A percentile compares a stretch with the other conserved stretches of the same genome.
Evolutionary conservation across 352 stramenopile species (phyloP).

Genomic region (Phytophthora cryptogea): DNA sequence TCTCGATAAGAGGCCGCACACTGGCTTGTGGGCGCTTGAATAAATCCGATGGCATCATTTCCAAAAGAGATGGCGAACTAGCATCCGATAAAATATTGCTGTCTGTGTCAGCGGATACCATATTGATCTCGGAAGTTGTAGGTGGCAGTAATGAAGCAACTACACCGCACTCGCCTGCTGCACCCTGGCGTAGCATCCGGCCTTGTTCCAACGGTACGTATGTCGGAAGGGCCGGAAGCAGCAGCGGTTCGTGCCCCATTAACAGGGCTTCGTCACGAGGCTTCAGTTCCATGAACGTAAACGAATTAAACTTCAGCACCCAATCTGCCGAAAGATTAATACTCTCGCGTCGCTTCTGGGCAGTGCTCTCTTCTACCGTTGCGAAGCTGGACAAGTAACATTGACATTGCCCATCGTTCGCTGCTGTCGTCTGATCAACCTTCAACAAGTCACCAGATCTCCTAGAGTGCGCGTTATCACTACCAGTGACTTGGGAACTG

Average conservation of each 20-base stretch:
- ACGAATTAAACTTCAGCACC: conserved; percentile 52
- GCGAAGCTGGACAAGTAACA: conserved; percentile 61
- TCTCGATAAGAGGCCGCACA: conserved; percentile 48
- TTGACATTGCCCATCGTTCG: neutral
- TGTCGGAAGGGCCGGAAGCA: conserved; percentile 59
- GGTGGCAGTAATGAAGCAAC: conserved; percentile 11
- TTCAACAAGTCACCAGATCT: neutral
- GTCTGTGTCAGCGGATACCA: neutral
- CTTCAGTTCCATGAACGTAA: conserved; percentile 65
- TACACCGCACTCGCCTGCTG: conserved; percentile 50
- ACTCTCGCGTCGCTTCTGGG: conserved; percentile 36
- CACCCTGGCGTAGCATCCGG: conserved; percentile 46
- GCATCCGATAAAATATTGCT: conserved; percentile 3
- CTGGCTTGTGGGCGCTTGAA: conserved; percentile 61
- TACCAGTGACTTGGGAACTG: conserved; percentile 5
- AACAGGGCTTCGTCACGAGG: conserved; percentile 71
- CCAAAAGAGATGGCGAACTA: conserved; percentile 37
- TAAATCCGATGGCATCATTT: conserved; percentile 47
- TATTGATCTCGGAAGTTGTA: conserved; percentile 1
- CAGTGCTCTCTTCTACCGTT: conserved; percentile 59
- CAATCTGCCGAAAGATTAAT: conserved; percentile 52
- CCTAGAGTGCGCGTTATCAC: neutral
- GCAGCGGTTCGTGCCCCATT: conserved; percentile 59
- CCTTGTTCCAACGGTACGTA: conserved; percentile 59
- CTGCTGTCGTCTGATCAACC: conserved; percentile 2